Base-by-base conservation (phyloP, 257 asterid species). In the Cruciata laevipes region DNA sequence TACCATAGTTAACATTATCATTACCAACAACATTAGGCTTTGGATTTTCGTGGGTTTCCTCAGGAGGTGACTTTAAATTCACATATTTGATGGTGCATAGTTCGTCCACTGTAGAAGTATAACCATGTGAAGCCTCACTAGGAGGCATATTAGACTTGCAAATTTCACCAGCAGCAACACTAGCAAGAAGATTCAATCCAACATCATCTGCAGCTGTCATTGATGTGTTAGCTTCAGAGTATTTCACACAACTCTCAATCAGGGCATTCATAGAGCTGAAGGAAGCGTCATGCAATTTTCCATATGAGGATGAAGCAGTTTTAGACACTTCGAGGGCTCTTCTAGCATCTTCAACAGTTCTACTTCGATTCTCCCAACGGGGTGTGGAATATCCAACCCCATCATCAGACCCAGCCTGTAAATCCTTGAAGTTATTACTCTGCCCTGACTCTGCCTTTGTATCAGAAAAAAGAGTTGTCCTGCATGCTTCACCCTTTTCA, bases 121-220 rank as follows among this genome's bases (percentile, higher is more conserved):
- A 79, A 65, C 76, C 77, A 70, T 84, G 96, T 1, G 83, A 74
- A 70, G 95, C 83, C 76, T 72, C 79, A 35, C 81, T 40, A 17
- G 95, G 95, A 7, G 96, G 76, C 74, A 76, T 53, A 17, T 80
- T 79, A 42, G 93, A 83, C 70, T 80, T 82, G 37, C 87, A 83
- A 64, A 92, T 81, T 80, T 89, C 96, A 62, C 94, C 91, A 52
- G 98, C 74, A 72, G 98, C 98, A 71, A 92, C 98, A 79, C 94
- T 92, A 63, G 98, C 98, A 71, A 92, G 98, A 68, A 92, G 86
- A 75, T 92, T 92, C 93, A 92, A 89, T 49, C 97, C 97, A 65
- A 81, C 84, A 74, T 89, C 97, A 85, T 93, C 98, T 40, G 80
- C 89, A 17, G 82, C 75, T 59, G 89, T 87, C 72, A 86, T 53